phyloP scores from a whole-genome alignment of 805 yeast species.

The Metschnikowia anglica region DNA sequence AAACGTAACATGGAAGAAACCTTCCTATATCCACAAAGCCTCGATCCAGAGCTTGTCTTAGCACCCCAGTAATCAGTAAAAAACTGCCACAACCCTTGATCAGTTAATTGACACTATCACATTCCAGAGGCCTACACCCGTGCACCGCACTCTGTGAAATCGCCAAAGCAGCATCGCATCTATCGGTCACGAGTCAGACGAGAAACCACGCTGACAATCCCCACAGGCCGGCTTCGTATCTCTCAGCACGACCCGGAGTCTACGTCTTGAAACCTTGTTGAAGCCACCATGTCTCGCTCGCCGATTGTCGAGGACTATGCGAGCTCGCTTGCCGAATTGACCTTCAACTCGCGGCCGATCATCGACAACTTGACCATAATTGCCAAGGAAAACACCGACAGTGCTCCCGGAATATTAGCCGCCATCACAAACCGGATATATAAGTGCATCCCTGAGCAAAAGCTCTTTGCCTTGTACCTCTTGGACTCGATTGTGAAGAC shows the following conservation, averaged over 20 bases:
- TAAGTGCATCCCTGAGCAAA: slow-evolving; percentile 77
- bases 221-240: background rate
- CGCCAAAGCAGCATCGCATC: no score
- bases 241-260: background rate
- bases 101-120: no score
- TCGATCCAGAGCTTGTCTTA: no score
- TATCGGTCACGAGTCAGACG: no score
- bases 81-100: no score
- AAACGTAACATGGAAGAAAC: no score
- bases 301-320: slow-evolving; percentile 55
- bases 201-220: no score
- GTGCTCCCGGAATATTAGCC: slow-evolving; percentile 73
- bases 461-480: slow-evolving; percentile 78
- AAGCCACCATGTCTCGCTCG: slow-evolving; percentile 12
- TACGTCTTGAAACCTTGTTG: no score
- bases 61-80: no score
- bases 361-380: slow-evolving; percentile 79
- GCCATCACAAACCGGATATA: slow-evolving; percentile 74
- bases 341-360: slow-evolving; percentile 87
- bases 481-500: slow-evolving; percentile 90
- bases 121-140: no score
- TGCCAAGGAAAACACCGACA: slow-evolving; percentile 79
- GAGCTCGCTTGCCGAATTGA: slow-evolving; percentile 68
- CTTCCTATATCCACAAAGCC: no score
- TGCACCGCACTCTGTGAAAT: no score